Conservation (phyloP, 257 asterid genomes). For the Solanum okadae region DNA sequence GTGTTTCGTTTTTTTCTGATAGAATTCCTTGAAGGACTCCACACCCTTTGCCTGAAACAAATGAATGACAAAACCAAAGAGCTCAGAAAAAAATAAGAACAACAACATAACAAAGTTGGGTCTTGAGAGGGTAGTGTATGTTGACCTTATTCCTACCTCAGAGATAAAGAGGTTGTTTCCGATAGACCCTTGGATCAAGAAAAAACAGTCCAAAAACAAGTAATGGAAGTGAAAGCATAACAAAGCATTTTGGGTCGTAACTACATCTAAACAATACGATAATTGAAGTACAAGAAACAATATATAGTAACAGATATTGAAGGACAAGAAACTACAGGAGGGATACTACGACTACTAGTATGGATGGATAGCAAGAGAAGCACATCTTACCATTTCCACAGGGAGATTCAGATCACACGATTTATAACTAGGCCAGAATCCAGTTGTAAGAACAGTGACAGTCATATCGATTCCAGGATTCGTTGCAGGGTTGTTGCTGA, state of each 20-base stretch:
- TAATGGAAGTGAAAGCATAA: neutral
- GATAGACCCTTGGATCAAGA: neutral
- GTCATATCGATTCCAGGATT: slow-evolving; percentile 37
- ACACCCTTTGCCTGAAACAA: slow-evolving; percentile 46
- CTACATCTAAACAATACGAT: neutral
- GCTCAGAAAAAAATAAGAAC: neutral
- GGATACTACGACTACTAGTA: neutral
- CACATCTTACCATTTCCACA: slow-evolving; percentile 35
- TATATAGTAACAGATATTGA: neutral
- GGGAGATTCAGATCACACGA: slow-evolving; percentile 49
- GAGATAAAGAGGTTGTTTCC: neutral
- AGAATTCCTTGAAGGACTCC: slow-evolving; percentile 39
- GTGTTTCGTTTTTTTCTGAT: slow-evolving; percentile 22
- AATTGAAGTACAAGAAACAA: neutral
- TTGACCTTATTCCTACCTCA: neutral
- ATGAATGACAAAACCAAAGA: neutral
- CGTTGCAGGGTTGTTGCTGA: slow-evolving; percentile 8
- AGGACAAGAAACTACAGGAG: neutral
- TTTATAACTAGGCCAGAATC: slow-evolving; percentile 57
- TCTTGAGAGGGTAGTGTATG: neutral
- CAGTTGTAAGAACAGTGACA: slow-evolving; percentile 44
- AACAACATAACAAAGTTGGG: neutral
- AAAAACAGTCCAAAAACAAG: neutral
- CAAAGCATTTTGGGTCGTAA: neutral
- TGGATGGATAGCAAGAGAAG: neutral